Base-by-base conservation (phyloP, 2,329 filamentous ascomycete genomes). In the Aspergillus candidus region DNA sequence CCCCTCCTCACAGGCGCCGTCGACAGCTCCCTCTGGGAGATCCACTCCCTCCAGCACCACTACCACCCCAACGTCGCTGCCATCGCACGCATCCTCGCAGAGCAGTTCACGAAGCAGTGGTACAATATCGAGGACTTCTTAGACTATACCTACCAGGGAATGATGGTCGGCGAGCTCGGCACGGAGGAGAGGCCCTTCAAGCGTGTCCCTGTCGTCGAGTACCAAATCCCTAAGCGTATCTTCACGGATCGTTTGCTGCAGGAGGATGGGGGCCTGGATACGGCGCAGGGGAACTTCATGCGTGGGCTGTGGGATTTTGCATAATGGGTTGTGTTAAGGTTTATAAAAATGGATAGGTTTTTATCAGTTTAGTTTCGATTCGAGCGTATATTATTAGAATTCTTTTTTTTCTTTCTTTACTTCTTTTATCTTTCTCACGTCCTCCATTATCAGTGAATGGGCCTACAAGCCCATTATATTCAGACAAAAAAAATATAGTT, bases 111-210 rank as follows among this genome's bases (percentile, higher is more conserved):
- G 2, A 98, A 98, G 71, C 83, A 89, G 54, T 78, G 84, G 3
- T 98, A 97, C 68, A 93, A 89, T 56, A 71, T 96, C n/a, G 93
- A 98, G 62, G 93, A 98, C 62, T 98, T 98, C 67, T 71, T 97
- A 38, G 93, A 98, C 61, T 89, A 97, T 65, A 91, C 88, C 0
- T 98, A 97, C 67, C 63, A 68, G 45, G 70, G 67, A 7, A 80
- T 98, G 62, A 70, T 97, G 35, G 87, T 93, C 48, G 83, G 83
- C 3, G 93, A 98, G 65, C 73, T 95, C 51, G 68, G 67, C 0
- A 50, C 51, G 3, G 68, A 68, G 44, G 75, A 77, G 47, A 94
- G 91, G 68, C 81, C 87, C 35, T 73, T 95, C 51, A 94, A 85
- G 71, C 95, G 91, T 65, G 73, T 80, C 5, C 90, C 91, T 0